These are phyloP conservation scores for Pleurotus eryngii DNA, from an alignment of 768 basidiomycete genomes.

Conservation along the genomic window DNA sequence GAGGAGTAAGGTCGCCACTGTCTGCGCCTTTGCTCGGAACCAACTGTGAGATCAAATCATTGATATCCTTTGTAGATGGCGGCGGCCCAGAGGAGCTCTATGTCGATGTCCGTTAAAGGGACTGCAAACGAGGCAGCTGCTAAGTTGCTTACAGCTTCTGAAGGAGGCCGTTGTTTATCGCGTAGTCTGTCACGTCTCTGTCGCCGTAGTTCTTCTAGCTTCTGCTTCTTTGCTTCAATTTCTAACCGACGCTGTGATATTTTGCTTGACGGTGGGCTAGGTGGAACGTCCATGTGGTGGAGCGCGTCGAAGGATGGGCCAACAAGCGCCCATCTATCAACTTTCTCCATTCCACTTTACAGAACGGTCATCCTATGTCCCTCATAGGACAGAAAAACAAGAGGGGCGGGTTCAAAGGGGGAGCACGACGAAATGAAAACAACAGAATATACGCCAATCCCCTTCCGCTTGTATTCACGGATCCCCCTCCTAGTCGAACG, in stretches of 20 bases:
- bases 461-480: constrained; percentile 56
- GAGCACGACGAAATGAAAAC: constrained; percentile 56
- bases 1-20: constrained; percentile 64
- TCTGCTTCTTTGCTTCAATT: constrained; percentile 86
- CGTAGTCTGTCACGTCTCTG: constrained; percentile 70
- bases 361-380: constrained; percentile 37
- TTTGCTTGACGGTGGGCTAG: constrained; percentile 6
- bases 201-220: constrained; percentile 80
- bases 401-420: constrained; percentile 42
- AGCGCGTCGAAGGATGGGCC: constrained; percentile 32
- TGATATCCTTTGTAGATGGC: constrained; percentile 50
- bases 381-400: constrained; percentile 39
- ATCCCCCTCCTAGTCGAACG: constrained; percentile 39
- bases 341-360: neutral
- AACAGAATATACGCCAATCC: constrained; percentile 68
- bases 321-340: neutral
- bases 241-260: constrained; percentile 59
- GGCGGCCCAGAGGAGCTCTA: constrained; percentile 34
- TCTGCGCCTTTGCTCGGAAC: constrained; percentile 47
- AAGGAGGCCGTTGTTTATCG: constrained; percentile 40
- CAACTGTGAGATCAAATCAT: constrained; percentile 67
- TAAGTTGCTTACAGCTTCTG: constrained; percentile 27
- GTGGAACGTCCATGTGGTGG: constrained; percentile 33
- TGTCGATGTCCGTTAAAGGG: too few species aligned
- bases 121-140: too few species aligned